Evolutionary conservation across 2,329 filamentous ascomycete genomes (phyloP), one percentile per base, ranked within the genome.

Genomic region (Scytalidium lignicola): DNA sequence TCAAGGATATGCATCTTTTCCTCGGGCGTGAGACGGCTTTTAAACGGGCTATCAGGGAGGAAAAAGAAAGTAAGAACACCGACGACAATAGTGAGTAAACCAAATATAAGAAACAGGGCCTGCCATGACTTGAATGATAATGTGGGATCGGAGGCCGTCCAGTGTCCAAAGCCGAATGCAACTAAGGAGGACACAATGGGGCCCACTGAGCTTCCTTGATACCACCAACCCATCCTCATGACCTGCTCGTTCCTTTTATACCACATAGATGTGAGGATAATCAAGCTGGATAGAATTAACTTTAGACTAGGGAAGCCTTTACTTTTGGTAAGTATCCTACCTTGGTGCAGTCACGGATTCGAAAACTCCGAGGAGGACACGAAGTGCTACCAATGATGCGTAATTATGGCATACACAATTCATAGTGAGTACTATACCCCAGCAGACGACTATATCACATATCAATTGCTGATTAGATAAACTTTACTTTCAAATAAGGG

Each of bases 221-320:
- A 83, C 79, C 79, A 82, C 48, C 76, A 70, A 0, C 77, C 75
- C 13, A 81, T 74, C 2, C 80, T 71, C 18, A 78, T 59, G 0
- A 78, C 75, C 56, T 82, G 79, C 56, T 83, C 78, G 1, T 68
- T 67, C 51, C 70, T 69, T 53, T 72, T 74, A 50, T 77, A 76
- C 74, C 73, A 78, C 68, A 76, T 76, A 3, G 69, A 68, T 1
- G 75, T 78, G 49, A 79, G 72, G 2, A 79, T 64, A 43, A 78
- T 75, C 40, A 80, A 66, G 32, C 71, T 70, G n/a, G n/a, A 17
- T 5, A 37, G 15, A 37, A 15, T 5, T 37, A 13, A 26, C 6
- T 10, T 37, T 37, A n/a, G 7, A 13, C 15, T 28, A 7, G 26
- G 26, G 13, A 37, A 17, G 15, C 5, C 10, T 37, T 8, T 17